Evolutionary conservation across 2,329 filamentous ascomycete genomes (phyloP), one percentile per base, ranked within the genome.

Genomic region (Mariannaea elegans): DNA sequence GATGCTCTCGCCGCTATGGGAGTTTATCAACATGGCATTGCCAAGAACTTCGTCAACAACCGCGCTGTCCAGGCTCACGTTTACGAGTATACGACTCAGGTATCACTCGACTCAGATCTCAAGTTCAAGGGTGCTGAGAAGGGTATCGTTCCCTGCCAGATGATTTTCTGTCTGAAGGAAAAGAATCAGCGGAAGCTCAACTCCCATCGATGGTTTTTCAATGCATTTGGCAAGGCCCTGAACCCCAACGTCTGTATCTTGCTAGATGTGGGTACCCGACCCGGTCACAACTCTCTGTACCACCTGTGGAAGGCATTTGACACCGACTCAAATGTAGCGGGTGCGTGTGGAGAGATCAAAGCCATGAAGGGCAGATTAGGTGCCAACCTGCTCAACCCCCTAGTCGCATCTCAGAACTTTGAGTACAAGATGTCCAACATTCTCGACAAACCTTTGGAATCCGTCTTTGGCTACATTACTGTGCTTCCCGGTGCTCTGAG

Each of bases 361-460:
- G 95, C 95, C 1, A 97, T 97, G 79, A 97, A 97, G 76, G 95
- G 95, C 7, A 92, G 90, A 66, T 88, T 86, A 21, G 94, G 93
- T 72, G 81, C 88, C 5, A 93, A 94, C 63, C 83, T 99, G 14
- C 81, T 99, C 44, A 99, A 99, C 71, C 95, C 95, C 0, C 83
- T 99, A 6, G 94, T 99, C 14, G 95, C 95, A 0, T 97, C 93
- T 44, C 95, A 99, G 72, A 99, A 99, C 75, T 99, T 99, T 68
- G 95, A 99, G 81, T 99, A 99, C 82, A 99, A 99, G 78, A 97
- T 99, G 93, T 97, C 93, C 38, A 99, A 99, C 71, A 99, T 99
- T 71, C 83, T 99, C 23, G 95, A 99, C 75, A 99, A 99, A 77
- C 95, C 95, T 0, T 82, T 99, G 2, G 95, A 99, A 76, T 97